Percentiles rank a stretch among this genome's conserved stretches.
Conservation (phyloP, 2,329 filamentous ascomycete species). For the Fusarium coicis region DNA sequence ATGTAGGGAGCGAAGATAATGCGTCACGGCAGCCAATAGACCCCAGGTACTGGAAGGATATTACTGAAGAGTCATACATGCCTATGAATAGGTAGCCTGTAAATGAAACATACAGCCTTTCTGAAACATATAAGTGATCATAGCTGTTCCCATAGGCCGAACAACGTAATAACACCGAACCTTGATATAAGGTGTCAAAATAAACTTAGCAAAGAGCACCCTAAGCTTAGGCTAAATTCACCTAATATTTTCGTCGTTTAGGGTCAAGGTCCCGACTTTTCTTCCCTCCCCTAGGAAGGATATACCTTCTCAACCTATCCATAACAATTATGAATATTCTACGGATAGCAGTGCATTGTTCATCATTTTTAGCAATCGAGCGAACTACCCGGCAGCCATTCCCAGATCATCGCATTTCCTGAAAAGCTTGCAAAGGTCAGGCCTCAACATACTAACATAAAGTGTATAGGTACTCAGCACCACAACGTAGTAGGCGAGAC, state of each 20-base stretch:
- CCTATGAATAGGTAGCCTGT: not conserved
- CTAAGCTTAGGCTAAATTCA: not conserved
- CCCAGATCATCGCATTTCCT: not conserved
- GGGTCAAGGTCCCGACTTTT: not conserved
- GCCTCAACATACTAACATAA: not conserved
- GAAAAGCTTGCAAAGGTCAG: not conserved
- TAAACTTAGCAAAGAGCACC: not conserved
- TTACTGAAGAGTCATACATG: not conserved
- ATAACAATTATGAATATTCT: not conserved
- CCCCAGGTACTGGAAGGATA: not conserved
- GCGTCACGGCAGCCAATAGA: too few species aligned
- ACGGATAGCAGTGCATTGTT: not conserved
- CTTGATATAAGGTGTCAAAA: not conserved
- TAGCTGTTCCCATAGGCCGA: not conserved
- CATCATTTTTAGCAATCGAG: not conserved
- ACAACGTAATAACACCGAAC: not conserved
- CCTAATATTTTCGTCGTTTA: not conserved
- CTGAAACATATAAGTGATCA: not conserved
- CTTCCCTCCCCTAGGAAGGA: not conserved
- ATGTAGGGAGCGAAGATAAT: not conserved
- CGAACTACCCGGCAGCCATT: not conserved
- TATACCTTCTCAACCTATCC: not conserved
- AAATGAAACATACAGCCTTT: not conserved
- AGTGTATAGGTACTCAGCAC: not conserved
- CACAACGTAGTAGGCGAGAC: not conserved